Evolutionary conservation across 306 rosid genomes (phyloP).

Genomic region (Rosa rugosa): DNA sequence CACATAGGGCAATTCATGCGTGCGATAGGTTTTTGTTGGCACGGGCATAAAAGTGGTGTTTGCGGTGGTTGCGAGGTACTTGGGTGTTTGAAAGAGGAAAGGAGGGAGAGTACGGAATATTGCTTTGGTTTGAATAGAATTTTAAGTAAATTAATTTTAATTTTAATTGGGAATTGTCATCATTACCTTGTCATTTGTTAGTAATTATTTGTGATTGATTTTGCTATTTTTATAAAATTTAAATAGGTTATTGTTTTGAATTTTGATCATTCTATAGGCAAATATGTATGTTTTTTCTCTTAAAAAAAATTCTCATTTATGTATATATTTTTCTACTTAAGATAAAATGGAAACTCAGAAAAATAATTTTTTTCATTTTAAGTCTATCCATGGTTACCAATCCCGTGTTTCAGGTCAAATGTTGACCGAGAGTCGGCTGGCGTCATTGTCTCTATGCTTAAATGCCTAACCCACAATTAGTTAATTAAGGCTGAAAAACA

Average conservation of each 20-base stretch:
- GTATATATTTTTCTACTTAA: no score
- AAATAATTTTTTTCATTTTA: not conserved
- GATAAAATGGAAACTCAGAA: not conserved
- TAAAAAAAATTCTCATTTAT: not conserved
- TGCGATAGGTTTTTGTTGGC: slow-evolving; percentile 46
- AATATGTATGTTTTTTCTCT: not conserved
- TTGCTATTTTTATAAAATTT: slow-evolving; percentile 5
- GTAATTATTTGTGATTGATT: slow-evolving; percentile 17
- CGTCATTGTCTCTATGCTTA: slow-evolving; percentile 29
- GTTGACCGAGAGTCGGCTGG: slow-evolving; percentile 34
- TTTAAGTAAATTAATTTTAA: slow-evolving; percentile 34
- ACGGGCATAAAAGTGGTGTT: slow-evolving; percentile 37
- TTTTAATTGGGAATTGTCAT: slow-evolving; percentile 20
- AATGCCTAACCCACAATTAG: slow-evolving; percentile 27
- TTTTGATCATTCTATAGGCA: not conserved
- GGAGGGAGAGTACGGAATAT: slow-evolving; percentile 21
- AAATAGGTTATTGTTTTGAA: slow-evolving; percentile 33
- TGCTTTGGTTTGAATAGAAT: slow-evolving; percentile 49
- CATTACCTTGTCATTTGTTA: slow-evolving; percentile 9
- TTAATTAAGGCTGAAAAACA: slow-evolving; percentile 10
- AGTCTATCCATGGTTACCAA: not conserved
- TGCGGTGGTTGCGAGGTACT: no score
- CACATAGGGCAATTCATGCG: slow-evolving; percentile 37
- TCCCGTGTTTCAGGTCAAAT: not conserved
- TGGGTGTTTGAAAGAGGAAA: slow-evolving; percentile 30